These are phyloP conservation scores for Dacryopinax primogenitus DNA, from an alignment of 768 basidiomycete genomes.

Conservation along the genomic window DNA sequence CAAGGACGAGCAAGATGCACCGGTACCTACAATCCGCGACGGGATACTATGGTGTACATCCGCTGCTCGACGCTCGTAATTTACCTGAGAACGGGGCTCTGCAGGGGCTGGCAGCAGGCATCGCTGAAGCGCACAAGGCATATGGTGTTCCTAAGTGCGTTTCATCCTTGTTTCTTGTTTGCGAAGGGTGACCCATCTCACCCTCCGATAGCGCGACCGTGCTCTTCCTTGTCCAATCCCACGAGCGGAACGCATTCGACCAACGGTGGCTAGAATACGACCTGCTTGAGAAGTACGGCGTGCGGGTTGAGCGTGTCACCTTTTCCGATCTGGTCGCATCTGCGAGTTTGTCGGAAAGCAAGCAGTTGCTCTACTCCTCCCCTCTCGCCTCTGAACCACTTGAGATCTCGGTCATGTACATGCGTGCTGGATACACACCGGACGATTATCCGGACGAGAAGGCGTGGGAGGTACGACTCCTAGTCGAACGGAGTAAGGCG, in stretches of 20 bases:
- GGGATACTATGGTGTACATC: conserved; percentile 49
- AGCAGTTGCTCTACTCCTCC: conserved; percentile 23
- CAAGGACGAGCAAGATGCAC: conserved; percentile 58
- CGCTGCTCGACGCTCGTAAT: conserved; percentile 39
- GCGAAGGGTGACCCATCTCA: background rate
- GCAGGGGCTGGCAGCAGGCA: conserved; percentile 53
- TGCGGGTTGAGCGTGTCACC: conserved; percentile 63
- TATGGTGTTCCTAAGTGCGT: conserved; percentile 47
- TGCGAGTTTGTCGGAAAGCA: conserved; percentile 36
- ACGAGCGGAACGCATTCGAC: conserved; percentile 90
- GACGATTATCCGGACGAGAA: conserved; percentile 54
- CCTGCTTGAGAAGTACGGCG: conserved; percentile 63
- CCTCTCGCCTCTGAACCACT: conserved; percentile 29
- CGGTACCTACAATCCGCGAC: conserved; percentile 62
- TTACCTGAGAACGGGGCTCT: conserved; percentile 66
- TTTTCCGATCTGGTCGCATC: conserved; percentile 51
- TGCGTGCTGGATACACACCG: conserved; percentile 78
- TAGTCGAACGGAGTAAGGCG: conserved; percentile 67
- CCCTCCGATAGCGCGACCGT: conserved; percentile 37
- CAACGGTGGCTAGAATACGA: conserved; percentile 83
- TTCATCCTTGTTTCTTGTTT: background rate
- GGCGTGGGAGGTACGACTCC: conserved; percentile 60
- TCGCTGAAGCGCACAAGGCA: conserved; percentile 66
- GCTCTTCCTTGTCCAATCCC: conserved; percentile 78
- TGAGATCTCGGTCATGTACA: conserved; percentile 83